These are phyloP conservation scores for Penicillium sclerotigenum DNA, from an alignment of 2,329 filamentous ascomycete species.

Conservation along the genomic window DNA sequence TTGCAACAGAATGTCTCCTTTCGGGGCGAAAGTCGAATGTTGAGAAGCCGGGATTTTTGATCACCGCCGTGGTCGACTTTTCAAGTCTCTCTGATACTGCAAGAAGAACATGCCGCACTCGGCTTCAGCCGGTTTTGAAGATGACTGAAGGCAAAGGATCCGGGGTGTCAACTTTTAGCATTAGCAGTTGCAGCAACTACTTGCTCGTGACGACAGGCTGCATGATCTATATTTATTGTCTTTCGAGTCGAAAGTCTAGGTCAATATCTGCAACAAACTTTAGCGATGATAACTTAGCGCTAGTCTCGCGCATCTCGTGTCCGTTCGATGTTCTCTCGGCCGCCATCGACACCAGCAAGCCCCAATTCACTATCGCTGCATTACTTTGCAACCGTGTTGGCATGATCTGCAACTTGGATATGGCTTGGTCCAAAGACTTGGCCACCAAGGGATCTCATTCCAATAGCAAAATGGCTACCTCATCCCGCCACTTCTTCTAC, in stretches of 20 bases:
- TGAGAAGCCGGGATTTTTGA: constrained; percentile 37
- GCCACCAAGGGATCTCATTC: constrained; percentile 5
- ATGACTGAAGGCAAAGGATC: constrained; percentile 3
- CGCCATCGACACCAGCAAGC: constrained; percentile 60
- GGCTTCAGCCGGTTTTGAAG: constrained; percentile 17
- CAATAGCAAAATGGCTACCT: constrained; percentile 30
- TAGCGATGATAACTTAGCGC: constrained; percentile 37
- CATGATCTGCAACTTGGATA: constrained; percentile 56
- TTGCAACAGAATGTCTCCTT: constrained; percentile 52
- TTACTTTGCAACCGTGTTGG: constrained; percentile 60
- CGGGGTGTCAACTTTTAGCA: constrained; percentile 45
- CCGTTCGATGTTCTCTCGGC: constrained; percentile 57
- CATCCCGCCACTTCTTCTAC: constrained; percentile 45
- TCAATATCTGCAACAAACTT: constrained; percentile 24
- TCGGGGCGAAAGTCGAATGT: constrained; percentile 33
- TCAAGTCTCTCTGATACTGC: constrained; percentile 20
- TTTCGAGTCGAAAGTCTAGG: constrained; percentile 30
- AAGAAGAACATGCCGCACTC: constrained; percentile 9
- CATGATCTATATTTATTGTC: constrained; percentile 56
- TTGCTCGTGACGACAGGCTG: constrained; percentile 55
- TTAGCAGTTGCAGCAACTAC: constrained; percentile 59
- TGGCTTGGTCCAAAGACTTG: background rate
- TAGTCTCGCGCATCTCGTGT: constrained; percentile 55
- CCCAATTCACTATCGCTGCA: constrained; percentile 55
- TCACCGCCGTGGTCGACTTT: constrained; percentile 35